These are phyloP conservation scores for Barnettozyma wickerhamii DNA, from an alignment of 805 yeast species.

Conservation along the genomic window DNA sequence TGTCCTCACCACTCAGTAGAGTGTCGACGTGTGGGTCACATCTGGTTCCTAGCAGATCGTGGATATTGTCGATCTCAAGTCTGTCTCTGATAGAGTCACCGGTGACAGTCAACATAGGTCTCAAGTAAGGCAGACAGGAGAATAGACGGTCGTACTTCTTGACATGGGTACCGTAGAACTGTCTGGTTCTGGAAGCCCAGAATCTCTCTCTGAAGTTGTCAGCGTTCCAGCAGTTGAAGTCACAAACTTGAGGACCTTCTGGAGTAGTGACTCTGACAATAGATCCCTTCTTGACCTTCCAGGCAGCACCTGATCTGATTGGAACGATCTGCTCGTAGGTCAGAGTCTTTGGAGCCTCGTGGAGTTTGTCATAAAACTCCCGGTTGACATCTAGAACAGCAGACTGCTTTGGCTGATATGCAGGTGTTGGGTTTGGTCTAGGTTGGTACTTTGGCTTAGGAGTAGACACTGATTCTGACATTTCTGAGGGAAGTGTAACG, in stretches of 20 bases:
- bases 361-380: constrained; percentile 41
- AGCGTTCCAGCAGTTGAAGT: constrained; percentile 59
- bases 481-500: too few species aligned
- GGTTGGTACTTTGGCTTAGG: too few species aligned
- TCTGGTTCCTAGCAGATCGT: constrained; percentile 63
- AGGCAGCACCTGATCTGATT: constrained; percentile 56
- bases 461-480: constrained; percentile 19
- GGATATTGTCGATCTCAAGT: constrained; percentile 59
- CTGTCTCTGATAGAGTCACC: constrained; percentile 56
- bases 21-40: constrained; percentile 69
- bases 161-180: constrained; percentile 59
- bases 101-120: constrained; percentile 62
- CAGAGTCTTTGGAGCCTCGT: constrained; percentile 36
- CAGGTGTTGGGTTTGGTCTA: constrained; percentile 41
- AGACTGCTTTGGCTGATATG: constrained; percentile 53
- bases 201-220: constrained; percentile 59
- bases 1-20: constrained; percentile 57
- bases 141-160: constrained; percentile 57
- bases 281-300: constrained; percentile 57
- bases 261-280: constrained; percentile 59
- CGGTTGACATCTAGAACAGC: constrained; percentile 49
- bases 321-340: constrained; percentile 41
- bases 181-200: constrained; percentile 70
- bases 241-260: constrained; percentile 70
- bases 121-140: constrained; percentile 61